phyloP scores from a whole-genome alignment of 306 rosid genomes.

The Senna siamea region DNA sequence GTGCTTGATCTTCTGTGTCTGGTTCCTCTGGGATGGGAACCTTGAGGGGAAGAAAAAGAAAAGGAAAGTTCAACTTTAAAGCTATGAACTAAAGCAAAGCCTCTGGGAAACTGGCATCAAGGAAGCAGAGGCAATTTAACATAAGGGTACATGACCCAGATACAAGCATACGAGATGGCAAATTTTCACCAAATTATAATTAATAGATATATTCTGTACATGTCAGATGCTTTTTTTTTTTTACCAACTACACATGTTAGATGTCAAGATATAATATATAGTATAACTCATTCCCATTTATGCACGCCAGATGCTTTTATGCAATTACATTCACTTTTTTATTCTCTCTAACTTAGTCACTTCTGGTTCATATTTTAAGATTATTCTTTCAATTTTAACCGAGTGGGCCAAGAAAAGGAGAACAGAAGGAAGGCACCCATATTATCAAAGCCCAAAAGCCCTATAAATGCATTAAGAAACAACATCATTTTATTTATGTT shows the following conservation, averaged over 20 bases:
- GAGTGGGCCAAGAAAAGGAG: not conserved
- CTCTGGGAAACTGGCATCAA: not conserved
- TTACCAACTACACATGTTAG: not conserved
- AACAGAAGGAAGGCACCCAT: not conserved
- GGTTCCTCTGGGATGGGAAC: conserved; percentile 82
- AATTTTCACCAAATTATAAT: not conserved
- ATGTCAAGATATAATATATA: not conserved
- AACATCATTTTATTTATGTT: no score
- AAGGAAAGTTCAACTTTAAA: conserved; percentile 25
- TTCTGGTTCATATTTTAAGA: no score
- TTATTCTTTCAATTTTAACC: not conserved
- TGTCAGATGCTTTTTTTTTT: not conserved
- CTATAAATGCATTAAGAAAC: not conserved
- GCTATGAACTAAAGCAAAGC: conserved; percentile 15
- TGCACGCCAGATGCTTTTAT: no score
- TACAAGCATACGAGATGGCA: not conserved
- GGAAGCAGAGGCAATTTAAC: not conserved
- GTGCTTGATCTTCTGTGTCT: conserved; percentile 73
- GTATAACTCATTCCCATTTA: not conserved
- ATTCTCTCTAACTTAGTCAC: not conserved
- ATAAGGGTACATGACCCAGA: conserved; percentile 6
- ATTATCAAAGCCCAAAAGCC: not conserved
- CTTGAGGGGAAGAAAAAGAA: conserved; percentile 41
- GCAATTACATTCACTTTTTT: not conserved
- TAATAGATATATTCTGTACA: not conserved